Evolutionary conservation across 2,329 filamentous ascomycete species (phyloP), one percentile per base, ranked within the genome.

Genomic region (Furcasterigmium sp.): DNA sequence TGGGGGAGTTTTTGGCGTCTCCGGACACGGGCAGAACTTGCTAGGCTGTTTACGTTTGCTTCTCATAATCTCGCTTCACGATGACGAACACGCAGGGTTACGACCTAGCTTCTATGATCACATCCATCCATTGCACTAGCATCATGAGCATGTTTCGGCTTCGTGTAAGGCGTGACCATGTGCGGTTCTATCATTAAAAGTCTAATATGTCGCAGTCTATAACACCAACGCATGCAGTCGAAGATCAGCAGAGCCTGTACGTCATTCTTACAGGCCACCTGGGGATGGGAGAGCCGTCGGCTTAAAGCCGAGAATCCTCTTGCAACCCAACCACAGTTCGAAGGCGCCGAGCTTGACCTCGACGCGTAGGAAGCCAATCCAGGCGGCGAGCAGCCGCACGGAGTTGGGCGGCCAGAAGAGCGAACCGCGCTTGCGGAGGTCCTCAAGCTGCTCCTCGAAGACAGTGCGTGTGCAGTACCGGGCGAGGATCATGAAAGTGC

Each of bases 401-500:
- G 77, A 64, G 48, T 83, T 85, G 6, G 64, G 56, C 8, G 80
- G 80, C 70, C 76, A 78, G 25, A 79, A 56, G n/a, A 81, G 55
- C 32, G 78, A 79, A 2, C 80, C 79, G 10, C 59, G 61, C 36
- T 57, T 55, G 41, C 65, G 63, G 42, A 85, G 74, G 43, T 73
- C 64, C 45, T 85, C 82, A 13, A 84, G 63, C 54, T 79, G 73
- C 61, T 86, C 82, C 51, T 80, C 64, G 50, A 82, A 79, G 0
- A 87, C 81, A 3, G 81, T 84, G 26, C 77, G 71, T 20, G 78
- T 75, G 61, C 82, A 85, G 63, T 86, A 86, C 26, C 80, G 66
- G 3, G 82, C 82, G 21, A 87, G 69, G 50, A 87, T 86, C 57
- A 86, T 67, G 54, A 86, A 86, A 13, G 69, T 76, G 38, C 80